Conservation (phyloP, 2,329 filamentous ascomycete species). For the Thelonectria rubi region DNA sequence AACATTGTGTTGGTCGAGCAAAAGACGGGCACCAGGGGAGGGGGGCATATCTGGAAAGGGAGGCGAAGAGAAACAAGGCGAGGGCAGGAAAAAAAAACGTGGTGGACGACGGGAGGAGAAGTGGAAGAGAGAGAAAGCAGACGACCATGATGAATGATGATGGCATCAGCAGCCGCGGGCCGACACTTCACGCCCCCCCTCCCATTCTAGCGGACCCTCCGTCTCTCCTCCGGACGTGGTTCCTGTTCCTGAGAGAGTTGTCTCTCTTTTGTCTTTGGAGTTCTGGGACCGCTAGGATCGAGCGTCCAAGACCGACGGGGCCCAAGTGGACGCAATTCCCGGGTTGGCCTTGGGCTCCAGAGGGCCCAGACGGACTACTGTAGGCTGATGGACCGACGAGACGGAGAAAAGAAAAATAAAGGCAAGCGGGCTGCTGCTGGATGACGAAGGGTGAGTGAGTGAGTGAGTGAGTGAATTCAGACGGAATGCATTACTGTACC, state of each 20-base stretch:
- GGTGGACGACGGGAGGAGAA: slow-evolving; percentile 5
- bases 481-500: too few species aligned
- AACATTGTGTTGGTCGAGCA: slow-evolving; percentile 4
- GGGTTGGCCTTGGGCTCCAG: slow-evolving; percentile 5
- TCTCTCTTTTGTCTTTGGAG: too few species aligned
- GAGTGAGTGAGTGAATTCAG: too few species aligned
- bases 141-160: slow-evolving; percentile 21
- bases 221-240: slow-evolving; percentile 10
- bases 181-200: neutral
- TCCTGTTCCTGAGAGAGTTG: slow-evolving; percentile 21
- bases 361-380: neutral
- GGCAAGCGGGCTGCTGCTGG: neutral
- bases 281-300: slow-evolving; percentile 15
- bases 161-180: slow-evolving; percentile 10
- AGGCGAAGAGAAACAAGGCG: too few species aligned
- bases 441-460: neutral
- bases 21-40: too few species aligned
- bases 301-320: slow-evolving; percentile 19
- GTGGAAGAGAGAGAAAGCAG: too few species aligned
- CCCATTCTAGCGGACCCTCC: too few species aligned
- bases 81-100: slow-evolving; percentile 10
- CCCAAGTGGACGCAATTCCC: slow-evolving; percentile 5
- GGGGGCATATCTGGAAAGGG: too few species aligned
- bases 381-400: neutral
- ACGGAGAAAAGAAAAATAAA: neutral